Base-by-base conservation (phyloP, 78 protist species). In the Pelomyxa schiedti region DNA sequence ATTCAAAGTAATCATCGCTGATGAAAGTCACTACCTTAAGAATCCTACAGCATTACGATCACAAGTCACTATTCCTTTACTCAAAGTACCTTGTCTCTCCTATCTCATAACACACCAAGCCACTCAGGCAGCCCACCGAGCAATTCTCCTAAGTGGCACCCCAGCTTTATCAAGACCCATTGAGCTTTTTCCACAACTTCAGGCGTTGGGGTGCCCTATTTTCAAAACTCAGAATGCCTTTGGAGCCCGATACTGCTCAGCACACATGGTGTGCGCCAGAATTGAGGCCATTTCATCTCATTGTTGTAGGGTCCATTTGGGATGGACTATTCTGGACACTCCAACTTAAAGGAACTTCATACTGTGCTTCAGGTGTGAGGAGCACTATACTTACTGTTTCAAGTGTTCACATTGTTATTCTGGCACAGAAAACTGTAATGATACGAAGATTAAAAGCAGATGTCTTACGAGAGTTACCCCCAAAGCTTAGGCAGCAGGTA, bases 131-230 rank as follows among this genome's bases (percentile, higher is more conserved):
- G 80, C 86, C 36, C 35, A 4, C 30, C 76, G 80, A 9, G 22
- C 66, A 16, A 69, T 88, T 24, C 64, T 88, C 4, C 83, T 94
- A 35, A 83, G 94, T 4, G 97, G 97, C 22, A 94, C 96, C 47
- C 96, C 96, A 0, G 88, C 93, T 32, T 66, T 86, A 26, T 72
- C 89, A 7, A 47, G 94, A 8, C 98, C 98, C 0, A 69, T 66
- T 8, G 98, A 94, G 78, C 81, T 94, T 26, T 90, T 26, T 79
- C n/a, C 87, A 6, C 98, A 87, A 76, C 38, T 93, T 35, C 22
- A 38, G 0, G 79, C 88, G 68, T 28, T 94, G 42, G 79, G 35
- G 0, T 69, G 81, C 24, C 53, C 75, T 24, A 63, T 86, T 24
- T 86, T 58, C 36, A 28, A 71, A n/a, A 42, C 39, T n/a, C 3